phyloP scores from a whole-genome alignment of 805 yeast genomes.

The Teunomyces aglyptinius region DNA sequence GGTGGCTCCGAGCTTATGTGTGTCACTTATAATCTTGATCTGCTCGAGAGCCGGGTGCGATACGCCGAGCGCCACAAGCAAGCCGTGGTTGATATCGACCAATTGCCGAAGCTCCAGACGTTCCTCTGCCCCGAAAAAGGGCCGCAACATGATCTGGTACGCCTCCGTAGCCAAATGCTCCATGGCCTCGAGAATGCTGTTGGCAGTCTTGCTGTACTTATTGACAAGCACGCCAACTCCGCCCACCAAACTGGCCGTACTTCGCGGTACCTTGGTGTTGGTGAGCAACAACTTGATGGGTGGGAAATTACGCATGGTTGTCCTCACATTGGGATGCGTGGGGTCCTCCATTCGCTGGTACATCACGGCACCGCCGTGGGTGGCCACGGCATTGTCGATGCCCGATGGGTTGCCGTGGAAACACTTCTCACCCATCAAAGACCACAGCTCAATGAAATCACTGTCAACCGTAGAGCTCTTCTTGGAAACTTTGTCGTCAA shows the following conservation, averaged over 20 bases:
- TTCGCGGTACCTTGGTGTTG: conserved; percentile 82
- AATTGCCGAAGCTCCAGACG: conserved; percentile 51
- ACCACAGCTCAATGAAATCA: conserved; percentile 76
- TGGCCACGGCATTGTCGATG: conserved; percentile 93
- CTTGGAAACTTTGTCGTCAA: conserved; percentile 30
- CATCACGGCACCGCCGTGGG: conserved; percentile 93
- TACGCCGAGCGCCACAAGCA: conserved; percentile 82
- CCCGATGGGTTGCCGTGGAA: conserved; percentile 97
- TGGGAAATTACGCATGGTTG: conserved; percentile 72
- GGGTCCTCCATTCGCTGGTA: conserved; percentile 65
- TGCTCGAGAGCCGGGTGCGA: conserved; percentile 88
- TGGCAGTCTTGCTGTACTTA: conserved; percentile 53
- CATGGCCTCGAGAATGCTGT: conserved; percentile 70
- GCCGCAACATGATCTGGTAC: conserved; percentile 56
- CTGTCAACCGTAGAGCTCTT: conserved; percentile 29
- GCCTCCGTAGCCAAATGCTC: conserved; percentile 73
- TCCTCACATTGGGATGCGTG: conserved; percentile 55
- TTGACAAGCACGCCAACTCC: conserved; percentile 59
- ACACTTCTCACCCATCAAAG: conserved; percentile 91
- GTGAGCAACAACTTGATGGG: conserved; percentile 71
- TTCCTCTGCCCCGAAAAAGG: conserved; percentile 44
- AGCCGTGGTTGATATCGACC: conserved; percentile 81
- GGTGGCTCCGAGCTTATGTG: conserved; percentile 71
- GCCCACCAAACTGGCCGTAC: conserved; percentile 81
- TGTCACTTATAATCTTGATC: conserved; percentile 65